These are phyloP conservation scores for Vanderwaltozyma polyspora DNA, from an alignment of 805 yeast genomes.

Conservation along the genomic window DNA sequence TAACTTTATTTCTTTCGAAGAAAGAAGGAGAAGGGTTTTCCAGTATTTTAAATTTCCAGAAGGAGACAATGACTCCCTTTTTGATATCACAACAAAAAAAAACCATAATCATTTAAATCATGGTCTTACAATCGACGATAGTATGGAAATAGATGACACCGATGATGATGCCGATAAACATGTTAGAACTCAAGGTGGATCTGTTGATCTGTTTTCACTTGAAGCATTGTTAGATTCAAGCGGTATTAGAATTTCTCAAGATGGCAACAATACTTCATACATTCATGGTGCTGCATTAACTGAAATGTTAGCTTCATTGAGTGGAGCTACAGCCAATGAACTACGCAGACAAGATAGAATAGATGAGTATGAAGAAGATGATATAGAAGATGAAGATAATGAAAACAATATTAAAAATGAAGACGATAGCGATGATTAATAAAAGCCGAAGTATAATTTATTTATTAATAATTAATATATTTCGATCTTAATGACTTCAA, in stretches of 20 bases:
- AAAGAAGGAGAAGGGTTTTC: conserved; percentile 40
- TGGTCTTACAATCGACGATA: conserved; percentile 29
- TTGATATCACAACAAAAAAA: conserved; percentile 25
- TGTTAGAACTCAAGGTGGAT: conserved; percentile 4
- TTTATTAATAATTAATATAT: too few species aligned
- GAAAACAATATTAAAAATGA: neutral
- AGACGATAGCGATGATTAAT: neutral
- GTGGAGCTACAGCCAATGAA: conserved; percentile 18
- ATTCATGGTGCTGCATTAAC: conserved; percentile 53
- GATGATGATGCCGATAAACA: conserved; percentile 5
- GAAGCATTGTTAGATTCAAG: conserved; percentile 23
- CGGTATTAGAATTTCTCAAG: conserved; percentile 27
- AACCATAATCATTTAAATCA: conserved; percentile 13
- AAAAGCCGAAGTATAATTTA: too few species aligned
- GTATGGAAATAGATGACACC: conserved; percentile 24
- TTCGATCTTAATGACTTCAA: too few species aligned
- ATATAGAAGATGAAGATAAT: conserved; percentile 12
- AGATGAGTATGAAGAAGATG: conserved; percentile 20
- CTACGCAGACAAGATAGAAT: conserved; percentile 21
- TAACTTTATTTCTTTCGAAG: conserved; percentile 32
- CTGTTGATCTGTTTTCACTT: conserved; percentile 18
- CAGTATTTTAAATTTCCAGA: conserved; percentile 38
- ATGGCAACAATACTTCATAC: conserved; percentile 37
- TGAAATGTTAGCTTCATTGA: conserved; percentile 46
- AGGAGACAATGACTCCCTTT: conserved; percentile 31